These are phyloP conservation scores for Chlamydomonas sp. DNA, from an alignment of 139 green algal species.

Conservation along the genomic window DNA sequence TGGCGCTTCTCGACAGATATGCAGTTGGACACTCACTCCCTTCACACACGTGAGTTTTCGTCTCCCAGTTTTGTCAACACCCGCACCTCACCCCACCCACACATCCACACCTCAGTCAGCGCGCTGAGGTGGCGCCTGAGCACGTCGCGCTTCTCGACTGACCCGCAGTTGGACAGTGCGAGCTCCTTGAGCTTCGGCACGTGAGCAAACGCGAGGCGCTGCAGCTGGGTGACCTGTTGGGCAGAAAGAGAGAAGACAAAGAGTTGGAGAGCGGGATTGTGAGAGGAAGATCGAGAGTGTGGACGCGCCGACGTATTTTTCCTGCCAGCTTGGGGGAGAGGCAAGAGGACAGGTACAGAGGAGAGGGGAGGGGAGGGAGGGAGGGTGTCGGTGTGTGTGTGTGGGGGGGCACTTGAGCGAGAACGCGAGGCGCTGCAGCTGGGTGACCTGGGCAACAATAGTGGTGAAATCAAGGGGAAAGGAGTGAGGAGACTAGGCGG, in stretches of 20 bases:
- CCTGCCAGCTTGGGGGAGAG: no score
- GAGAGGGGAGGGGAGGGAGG: no score
- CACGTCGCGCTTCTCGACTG: conserved; percentile 58
- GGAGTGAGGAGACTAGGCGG: no score
- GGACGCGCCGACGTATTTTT: no score
- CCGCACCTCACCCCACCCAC: no score
- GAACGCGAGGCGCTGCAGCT: conserved; percentile 88
- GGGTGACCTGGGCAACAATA: conserved; percentile 49
- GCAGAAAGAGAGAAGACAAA: neutral
- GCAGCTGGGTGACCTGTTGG: conserved; percentile 65
- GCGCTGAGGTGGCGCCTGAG: conserved; percentile 48
- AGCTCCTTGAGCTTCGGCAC: conserved; percentile 65
- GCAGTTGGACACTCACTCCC: no score
- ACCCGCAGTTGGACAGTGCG: conserved; percentile 72
- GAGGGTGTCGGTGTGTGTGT: no score
- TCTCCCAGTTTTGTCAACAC: no score
- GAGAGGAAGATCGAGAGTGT: neutral
- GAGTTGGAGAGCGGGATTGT: neutral
- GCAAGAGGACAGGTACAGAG: no score
- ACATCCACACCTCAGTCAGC: conserved; percentile 47
- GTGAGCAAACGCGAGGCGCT: conserved; percentile 84
- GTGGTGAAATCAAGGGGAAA: neutral
- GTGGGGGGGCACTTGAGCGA: no score
- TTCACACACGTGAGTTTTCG: no score
- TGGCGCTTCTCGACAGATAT: no score